Conservation (phyloP, 495 filamentous ascomycete species). For the Tricharina praecox region DNA sequence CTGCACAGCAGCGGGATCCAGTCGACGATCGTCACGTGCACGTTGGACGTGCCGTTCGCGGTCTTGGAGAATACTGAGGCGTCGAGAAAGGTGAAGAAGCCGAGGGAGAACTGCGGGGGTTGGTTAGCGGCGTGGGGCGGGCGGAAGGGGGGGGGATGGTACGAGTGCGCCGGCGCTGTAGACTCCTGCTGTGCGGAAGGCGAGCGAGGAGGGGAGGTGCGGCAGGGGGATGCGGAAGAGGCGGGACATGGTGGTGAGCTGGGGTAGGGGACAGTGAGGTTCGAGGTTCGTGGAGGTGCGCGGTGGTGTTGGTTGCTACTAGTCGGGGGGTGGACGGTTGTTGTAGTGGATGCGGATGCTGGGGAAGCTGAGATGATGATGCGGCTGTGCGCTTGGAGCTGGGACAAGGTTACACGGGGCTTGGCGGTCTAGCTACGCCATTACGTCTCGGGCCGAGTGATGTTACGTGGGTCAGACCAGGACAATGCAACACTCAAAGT, state of each 20-base stretch:
- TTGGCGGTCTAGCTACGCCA: too few relatives aligned
- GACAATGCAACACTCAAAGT: too few relatives aligned
- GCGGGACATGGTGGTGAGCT: conserved; percentile 9
- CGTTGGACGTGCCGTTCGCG: conserved; percentile 48
- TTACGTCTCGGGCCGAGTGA: too few relatives aligned
- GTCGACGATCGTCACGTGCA: conserved; percentile 92
- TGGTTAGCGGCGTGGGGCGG: conserved; percentile 15
- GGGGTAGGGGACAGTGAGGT: conserved; percentile 2
- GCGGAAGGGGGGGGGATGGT: neutral
- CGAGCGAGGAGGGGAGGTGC: conserved; percentile 16
- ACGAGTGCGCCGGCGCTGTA: conserved; percentile 24
- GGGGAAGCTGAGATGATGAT: too few relatives aligned
- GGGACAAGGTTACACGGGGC: too few relatives aligned
- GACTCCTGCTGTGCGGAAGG: conserved; percentile 21
- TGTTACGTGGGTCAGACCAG: too few relatives aligned
- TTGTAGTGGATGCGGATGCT: too few relatives aligned
- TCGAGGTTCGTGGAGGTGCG: too few relatives aligned
- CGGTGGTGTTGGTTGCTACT: too few relatives aligned
- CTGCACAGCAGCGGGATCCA: conserved; percentile 97
- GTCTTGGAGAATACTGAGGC: conserved; percentile 74
- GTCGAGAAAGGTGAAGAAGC: conserved; percentile 93
- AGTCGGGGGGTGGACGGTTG: too few relatives aligned
- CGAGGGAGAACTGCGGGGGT: conserved; percentile 66
- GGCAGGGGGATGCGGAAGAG: conserved; percentile 26
- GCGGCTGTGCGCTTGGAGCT: too few relatives aligned